Evolutionary conservation across 768 basidiomycete species (phyloP).

Genomic region (Boletus vinaceobasis): DNA sequence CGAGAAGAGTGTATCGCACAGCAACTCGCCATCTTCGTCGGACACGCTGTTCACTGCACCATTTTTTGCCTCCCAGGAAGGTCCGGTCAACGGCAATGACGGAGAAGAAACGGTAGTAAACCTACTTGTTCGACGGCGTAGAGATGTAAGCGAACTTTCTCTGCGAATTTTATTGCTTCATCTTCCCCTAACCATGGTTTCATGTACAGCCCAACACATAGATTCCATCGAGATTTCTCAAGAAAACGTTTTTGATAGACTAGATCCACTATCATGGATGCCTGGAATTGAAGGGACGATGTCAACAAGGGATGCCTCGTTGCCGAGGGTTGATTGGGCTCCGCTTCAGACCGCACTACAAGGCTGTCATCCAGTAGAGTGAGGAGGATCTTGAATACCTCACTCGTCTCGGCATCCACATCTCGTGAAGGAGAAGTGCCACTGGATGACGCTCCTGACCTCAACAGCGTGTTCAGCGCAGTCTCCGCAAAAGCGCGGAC

Average conservation of each 20-base stretch:
- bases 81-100: constrained; percentile 8
- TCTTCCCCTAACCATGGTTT: constrained; percentile 64
- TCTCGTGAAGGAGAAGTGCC: constrained; percentile 74
- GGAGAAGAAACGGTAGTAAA: constrained; percentile 8
- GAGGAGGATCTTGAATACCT: constrained; percentile 53
- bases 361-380: constrained; percentile 54
- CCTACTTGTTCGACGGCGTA: constrained; percentile 68
- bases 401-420: constrained; percentile 57
- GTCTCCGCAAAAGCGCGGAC: constrained; percentile 90
- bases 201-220: constrained; percentile 71
- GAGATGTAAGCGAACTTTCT: constrained; percentile 70
- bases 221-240: constrained; percentile 58
- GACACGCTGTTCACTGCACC: constrained; percentile 39
- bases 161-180: constrained; percentile 49
- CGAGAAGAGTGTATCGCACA: constrained; percentile 93
- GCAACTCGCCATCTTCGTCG: constrained; percentile 75
- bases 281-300: constrained; percentile 64
- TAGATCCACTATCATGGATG: constrained; percentile 74
- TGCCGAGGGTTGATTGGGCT: constrained; percentile 49
- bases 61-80: constrained; percentile 52
- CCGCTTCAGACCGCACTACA: constrained; percentile 37
- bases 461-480: constrained; percentile 74
- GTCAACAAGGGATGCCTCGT: constrained; percentile 58
- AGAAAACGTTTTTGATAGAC: constrained; percentile 55
- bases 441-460: constrained; percentile 77